Base-by-base conservation (phyloP, 345 rosid genomes). In the Corchorus capsularis region DNA sequence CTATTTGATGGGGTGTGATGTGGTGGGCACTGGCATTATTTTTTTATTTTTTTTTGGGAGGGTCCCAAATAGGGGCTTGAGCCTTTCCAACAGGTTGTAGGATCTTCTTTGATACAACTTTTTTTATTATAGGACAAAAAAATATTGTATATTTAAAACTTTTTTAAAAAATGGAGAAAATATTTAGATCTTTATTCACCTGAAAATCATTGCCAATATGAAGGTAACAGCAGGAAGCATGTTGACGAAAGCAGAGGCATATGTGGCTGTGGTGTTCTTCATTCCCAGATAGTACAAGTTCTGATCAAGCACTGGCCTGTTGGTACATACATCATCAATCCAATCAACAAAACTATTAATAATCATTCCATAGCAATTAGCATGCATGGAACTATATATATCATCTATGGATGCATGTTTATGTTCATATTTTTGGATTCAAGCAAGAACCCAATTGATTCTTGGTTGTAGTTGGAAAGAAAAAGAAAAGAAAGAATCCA, bases 301-400 rank as follows among this genome's bases (percentile, higher is more conserved):
- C 84, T 93, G 98, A 78, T 93, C 99, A 76, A 95, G 76, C 74
- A 95, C 92, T 17, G 99, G 98, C 86, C 99, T 96, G 87, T 27
- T 27, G 1, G 27, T 27, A 27, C 27, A 27, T 27, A 62, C 8
- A 74, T 47, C 34, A 72, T 34, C 75, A 39, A 39, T 56, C 50
- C n/a, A 54, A 71, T 17, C 35, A 55, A 57, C 47, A 19, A 41
- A 27, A 27, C 27, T 27, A 27, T 27, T 27, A 27, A 27, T 27
- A 27, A 27, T 27, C 27, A 27, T 27, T 27, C 27, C 27, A 27
- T 27, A 61, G 32, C 41, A 61, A 14, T 20, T 10, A 64, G 17
- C 53, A 64, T 22, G 41, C 57, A 68, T 68, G 52, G 52, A 41
- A 63, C 15, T 0, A 17, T 12, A 20, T 0, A 17, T 12, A 20